Evolutionary conservation across 78 protist genomes (phyloP).

Genomic region (Guillardia theta): DNA sequence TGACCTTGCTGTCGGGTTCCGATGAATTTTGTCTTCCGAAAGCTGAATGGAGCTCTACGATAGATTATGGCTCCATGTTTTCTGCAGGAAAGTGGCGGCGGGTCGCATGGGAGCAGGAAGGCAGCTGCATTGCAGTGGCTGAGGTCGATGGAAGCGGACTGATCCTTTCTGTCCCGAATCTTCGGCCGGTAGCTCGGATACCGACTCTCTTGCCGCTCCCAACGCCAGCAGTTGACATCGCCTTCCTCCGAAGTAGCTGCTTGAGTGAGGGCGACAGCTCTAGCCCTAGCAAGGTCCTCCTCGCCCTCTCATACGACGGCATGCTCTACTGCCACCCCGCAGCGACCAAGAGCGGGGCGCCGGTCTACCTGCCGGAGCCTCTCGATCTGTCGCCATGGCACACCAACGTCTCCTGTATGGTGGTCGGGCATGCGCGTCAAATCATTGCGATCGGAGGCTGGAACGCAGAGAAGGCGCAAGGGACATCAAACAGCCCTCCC

Average conservation of each 20-base stretch:
- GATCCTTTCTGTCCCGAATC: neutral
- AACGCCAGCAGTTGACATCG: neutral
- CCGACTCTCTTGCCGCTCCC: neutral
- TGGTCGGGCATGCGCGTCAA: neutral
- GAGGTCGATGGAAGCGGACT: neutral
- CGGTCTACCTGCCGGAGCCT: neutral
- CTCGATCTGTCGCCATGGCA: neutral
- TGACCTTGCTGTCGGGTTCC: neutral
- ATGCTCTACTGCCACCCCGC: neutral
- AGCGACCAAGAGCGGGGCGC: neutral
- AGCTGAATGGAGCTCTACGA: neutral
- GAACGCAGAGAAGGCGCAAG: neutral
- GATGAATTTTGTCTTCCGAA: neutral
- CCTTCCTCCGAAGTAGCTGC: neutral
- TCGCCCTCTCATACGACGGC: slow-evolving; percentile 25
- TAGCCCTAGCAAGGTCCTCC: neutral
- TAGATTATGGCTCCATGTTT: neutral
- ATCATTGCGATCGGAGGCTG: neutral
- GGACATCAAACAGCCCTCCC: neutral
- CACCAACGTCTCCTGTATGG: neutral
- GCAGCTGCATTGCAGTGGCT: neutral
- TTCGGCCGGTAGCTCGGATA: neutral
- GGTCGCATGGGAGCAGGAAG: neutral
- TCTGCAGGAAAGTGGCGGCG: neutral
- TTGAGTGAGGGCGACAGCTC: neutral